Conservation (phyloP, 78 protist species). For the Mastigamoeba balamuthi region DNA sequence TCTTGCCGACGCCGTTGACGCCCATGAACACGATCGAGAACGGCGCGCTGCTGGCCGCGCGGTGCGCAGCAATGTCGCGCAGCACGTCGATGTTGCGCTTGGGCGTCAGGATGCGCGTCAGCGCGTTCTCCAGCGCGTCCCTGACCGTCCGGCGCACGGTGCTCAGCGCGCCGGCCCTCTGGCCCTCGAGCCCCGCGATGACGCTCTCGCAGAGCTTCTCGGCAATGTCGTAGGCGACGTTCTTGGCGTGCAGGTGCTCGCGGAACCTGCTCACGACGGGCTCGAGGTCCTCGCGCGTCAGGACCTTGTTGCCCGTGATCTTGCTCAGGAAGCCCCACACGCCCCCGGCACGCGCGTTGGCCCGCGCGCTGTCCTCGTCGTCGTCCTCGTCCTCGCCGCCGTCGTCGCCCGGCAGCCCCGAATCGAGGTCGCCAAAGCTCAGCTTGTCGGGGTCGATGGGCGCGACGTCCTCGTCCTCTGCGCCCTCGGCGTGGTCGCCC, state of each 20-base stretch:
- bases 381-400: neutral
- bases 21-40: conserved; percentile 73
- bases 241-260: conserved; percentile 70
- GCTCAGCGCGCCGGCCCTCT: conserved; percentile 30
- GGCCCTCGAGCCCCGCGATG: conserved; percentile 63
- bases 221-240: conserved; percentile 92
- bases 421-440: too few species aligned
- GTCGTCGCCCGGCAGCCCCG: neutral
- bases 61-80: conserved; percentile 35
- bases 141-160: conserved; percentile 7
- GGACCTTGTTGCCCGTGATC: conserved; percentile 32
- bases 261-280: conserved; percentile 42
- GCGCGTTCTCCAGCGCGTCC: conserved; percentile 50
- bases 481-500: too few species aligned
- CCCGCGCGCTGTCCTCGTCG: neutral
- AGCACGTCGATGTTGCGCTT: conserved; percentile 60
- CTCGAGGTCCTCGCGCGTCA: conserved; percentile 35
- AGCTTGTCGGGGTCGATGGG: too few species aligned
- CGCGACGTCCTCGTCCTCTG: conserved; percentile 3
- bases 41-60: conserved; percentile 39
- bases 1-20: conserved; percentile 94
- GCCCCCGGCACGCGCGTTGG: conserved; percentile 11
- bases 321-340: conserved; percentile 26
- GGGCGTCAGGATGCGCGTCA: conserved; percentile 92
- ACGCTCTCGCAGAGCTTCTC: conserved; percentile 65